Percentiles rank a stretch among this genome's conserved stretches.
These are phyloP conservation scores for Spathaspora hagerdaliae DNA, from an alignment of 805 yeast species.

Conservation along the genomic window DNA sequence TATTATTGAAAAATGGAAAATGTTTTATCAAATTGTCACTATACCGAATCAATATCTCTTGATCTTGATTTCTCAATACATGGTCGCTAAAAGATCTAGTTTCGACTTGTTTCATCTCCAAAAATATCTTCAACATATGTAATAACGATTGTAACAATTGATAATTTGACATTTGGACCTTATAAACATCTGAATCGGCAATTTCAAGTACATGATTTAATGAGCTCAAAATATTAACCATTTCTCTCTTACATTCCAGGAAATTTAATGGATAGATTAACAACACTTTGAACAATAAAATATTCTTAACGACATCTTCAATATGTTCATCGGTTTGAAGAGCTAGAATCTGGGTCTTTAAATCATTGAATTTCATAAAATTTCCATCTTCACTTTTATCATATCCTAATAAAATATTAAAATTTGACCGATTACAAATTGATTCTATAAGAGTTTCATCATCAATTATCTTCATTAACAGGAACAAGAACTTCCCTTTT, in stretches of 20 bases:
- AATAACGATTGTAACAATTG: conserved; percentile 29
- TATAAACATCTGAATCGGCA: conserved; percentile 9
- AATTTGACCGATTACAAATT: conserved; percentile 7
- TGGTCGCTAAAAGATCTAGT: background rate
- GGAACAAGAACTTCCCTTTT: conserved; percentile 3
- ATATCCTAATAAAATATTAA: conserved; percentile 7
- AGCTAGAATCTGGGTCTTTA: background rate
- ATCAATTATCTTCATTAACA: conserved; percentile 2
- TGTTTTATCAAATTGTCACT: conserved; percentile 20
- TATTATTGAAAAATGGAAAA: conserved; percentile 24
- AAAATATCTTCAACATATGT: conserved; percentile 24
- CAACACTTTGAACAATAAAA: conserved; percentile 11
- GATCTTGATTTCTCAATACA: conserved; percentile 6
- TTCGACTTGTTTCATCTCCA: conserved; percentile 15
- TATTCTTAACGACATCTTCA: conserved; percentile 5
- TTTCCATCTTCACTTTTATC: conserved; percentile 1
- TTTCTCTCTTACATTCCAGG: conserved; percentile 8
- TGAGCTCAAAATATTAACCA: conserved; percentile 5
- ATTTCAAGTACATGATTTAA: conserved; percentile 5
- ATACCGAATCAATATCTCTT: conserved; percentile 9
- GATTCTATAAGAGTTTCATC: conserved; percentile 2
- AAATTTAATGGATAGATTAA: conserved; percentile 7
- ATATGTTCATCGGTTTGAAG: background rate
- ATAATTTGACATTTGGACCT: conserved; percentile 25
- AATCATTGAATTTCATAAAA: background rate